Evolutionary conservation across 2,329 filamentous ascomycete genomes (phyloP).

Genomic region (Balansia obtecta): DNA sequence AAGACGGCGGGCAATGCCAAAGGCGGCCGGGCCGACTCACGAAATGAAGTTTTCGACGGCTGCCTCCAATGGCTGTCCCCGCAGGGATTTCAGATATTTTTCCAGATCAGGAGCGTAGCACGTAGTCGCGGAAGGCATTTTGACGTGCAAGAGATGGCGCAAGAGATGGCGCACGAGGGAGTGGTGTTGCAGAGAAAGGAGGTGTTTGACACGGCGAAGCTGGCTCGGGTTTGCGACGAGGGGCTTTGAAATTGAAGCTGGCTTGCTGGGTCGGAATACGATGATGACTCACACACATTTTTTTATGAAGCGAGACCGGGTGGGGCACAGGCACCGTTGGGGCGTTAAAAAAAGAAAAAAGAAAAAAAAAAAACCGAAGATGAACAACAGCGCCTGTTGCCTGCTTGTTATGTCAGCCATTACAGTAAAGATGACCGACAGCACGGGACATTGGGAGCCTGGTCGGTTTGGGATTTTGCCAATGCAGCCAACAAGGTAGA

Average conservation of each 20-base stretch:
- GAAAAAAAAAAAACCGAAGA: no score
- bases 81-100: constrained; percentile 69
- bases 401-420: no score
- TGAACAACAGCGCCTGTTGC: no score
- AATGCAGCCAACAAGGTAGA: no score
- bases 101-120: constrained; percentile 57
- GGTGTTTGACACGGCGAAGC: neutral
- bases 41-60: constrained; percentile 76
- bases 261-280: constrained; percentile 2
- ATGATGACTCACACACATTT: neutral
- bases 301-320: constrained; percentile 1
- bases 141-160: neutral
- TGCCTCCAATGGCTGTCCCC: constrained; percentile 61
- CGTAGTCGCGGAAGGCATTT: constrained; percentile 22
- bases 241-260: neutral
- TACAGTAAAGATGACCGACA: no score
- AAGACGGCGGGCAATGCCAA: neutral
- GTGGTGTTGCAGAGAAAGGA: neutral
- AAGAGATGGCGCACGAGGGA: neutral
- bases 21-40: constrained; percentile 37
- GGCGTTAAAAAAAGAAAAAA: neutral
- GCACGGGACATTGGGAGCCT: no score
- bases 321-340: neutral
- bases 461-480: no score
- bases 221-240: constrained; percentile 4